Evolutionary conservation across 805 yeast species (phyloP), one percentile per base, ranked within the genome.

Genomic region (Ogataea dorogensis): DNA sequence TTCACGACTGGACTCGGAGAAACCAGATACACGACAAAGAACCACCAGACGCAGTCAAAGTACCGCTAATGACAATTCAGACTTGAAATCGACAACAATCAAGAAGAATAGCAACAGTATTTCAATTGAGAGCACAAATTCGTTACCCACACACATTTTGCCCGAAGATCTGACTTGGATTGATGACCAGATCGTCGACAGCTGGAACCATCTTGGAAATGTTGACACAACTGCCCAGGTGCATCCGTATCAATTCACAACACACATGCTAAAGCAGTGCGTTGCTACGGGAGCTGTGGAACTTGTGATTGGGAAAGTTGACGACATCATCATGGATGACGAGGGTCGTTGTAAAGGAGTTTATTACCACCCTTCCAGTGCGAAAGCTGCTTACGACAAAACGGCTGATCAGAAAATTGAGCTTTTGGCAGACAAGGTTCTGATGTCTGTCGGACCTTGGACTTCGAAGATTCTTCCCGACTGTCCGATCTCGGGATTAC

Each of bases 361-460:
- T 5, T 64, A 68, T n/a, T 88, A 81, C 58, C 56, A 54, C 54
- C 59, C 67, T 22, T 52, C 66, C 9, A 54, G 63, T 33, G 61
- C 64, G 1, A 61, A 59, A 19, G 68, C 59, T 5, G 59, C 51
- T 32, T 49, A 56, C 33, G 61, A 60, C 21, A 51, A 58, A 11
- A 36, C 39, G 11, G 49, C 56, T 19, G 56, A 56, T 12, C 46
- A 65, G 31, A 61, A 63, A 17, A 54, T 77, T 7, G 73, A 71
- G 21, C 64, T 88, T 10, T 55, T 51, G 10, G 93, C 86, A 36
- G 86, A 85, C 54, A 80, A 85, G 50, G 79, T 87, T n/a, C 80
- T 91, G 8, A 67, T 93, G 51, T 70, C 95, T 0, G 85, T 86
- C 49, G 98, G 98, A 0, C 98, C 98, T 9, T 91, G 98, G 98